These are phyloP conservation scores for Apophysomyces sp. DNA, from an alignment of 371 early-diverging fungal species.

Conservation along the genomic window DNA sequence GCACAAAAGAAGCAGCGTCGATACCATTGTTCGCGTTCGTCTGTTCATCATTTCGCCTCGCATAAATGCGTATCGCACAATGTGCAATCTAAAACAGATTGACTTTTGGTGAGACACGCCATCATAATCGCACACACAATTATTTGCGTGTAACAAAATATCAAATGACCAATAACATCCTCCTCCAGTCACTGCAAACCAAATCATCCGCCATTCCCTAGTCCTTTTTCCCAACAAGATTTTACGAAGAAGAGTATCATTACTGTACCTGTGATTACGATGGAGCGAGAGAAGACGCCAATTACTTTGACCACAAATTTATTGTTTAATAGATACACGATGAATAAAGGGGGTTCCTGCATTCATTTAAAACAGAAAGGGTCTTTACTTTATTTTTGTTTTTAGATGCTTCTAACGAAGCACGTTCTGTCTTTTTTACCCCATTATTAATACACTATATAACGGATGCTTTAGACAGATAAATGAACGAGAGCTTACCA, in stretches of 20 bases:
- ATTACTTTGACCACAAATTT: neutral
- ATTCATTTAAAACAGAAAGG: neutral
- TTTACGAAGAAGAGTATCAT: neutral
- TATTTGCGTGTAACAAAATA: too few species aligned
- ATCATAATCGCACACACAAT: too few species aligned
- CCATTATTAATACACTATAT: neutral
- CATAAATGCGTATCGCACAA: neutral
- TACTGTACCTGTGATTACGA: neutral
- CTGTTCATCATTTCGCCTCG: neutral
- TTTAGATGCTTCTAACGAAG: neutral
- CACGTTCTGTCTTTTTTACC: neutral
- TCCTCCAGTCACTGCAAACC: too few species aligned
- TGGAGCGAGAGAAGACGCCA: neutral
- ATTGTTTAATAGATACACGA: neutral
- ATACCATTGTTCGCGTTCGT: neutral
- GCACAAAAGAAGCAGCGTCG: neutral
- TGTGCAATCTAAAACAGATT: too few species aligned
- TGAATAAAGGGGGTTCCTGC: neutral
- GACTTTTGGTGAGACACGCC: too few species aligned
- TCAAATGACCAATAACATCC: too few species aligned
- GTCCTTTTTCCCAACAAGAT: neutral
- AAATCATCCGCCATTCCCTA: neutral
- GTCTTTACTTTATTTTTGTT: neutral
- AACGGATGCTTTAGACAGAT: neutral
- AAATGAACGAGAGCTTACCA: neutral